Conservation (phyloP, 495 filamentous ascomycete species). For the Penicillium salamii region DNA sequence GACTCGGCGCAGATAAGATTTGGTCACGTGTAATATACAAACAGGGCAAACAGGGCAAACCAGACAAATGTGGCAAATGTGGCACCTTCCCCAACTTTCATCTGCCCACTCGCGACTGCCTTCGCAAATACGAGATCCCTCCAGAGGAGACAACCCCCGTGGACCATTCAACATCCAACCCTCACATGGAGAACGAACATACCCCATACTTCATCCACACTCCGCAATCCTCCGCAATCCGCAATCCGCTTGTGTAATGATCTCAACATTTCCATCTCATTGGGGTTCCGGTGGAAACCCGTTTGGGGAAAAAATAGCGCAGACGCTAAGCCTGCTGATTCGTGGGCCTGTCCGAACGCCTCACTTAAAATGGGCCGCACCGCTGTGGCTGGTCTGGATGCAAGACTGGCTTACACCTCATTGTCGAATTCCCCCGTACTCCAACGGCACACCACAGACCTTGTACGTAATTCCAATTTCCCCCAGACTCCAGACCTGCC, state of each 20-base stretch:
- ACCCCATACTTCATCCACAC: no score
- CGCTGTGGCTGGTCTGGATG: not conserved
- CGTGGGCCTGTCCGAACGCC: not conserved
- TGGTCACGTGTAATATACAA: not conserved
- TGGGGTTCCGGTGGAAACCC: no score
- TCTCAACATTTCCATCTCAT: not conserved
- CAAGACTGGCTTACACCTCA: not conserved
- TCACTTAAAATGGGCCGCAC: not conserved
- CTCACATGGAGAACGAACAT: no score
- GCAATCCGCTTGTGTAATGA: no score
- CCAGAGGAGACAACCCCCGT: no score
- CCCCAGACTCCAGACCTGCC: not conserved
- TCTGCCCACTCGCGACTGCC: no score
- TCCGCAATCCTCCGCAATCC: no score
- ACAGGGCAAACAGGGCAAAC: not conserved
- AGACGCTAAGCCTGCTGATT: conserved; percentile 4
- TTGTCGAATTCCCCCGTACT: not conserved
- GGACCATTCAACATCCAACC: no score
- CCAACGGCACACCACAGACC: not conserved
- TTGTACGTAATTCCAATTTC: not conserved
- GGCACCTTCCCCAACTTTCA: no score
- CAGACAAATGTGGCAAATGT: not conserved
- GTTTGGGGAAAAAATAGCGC: conserved; percentile 2
- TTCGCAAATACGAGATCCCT: no score
- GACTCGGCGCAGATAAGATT: conserved; percentile 3